Evolutionary conservation across 129 eudicot species (phyloP).

Genomic region (Gnaphalium uliginosum): DNA sequence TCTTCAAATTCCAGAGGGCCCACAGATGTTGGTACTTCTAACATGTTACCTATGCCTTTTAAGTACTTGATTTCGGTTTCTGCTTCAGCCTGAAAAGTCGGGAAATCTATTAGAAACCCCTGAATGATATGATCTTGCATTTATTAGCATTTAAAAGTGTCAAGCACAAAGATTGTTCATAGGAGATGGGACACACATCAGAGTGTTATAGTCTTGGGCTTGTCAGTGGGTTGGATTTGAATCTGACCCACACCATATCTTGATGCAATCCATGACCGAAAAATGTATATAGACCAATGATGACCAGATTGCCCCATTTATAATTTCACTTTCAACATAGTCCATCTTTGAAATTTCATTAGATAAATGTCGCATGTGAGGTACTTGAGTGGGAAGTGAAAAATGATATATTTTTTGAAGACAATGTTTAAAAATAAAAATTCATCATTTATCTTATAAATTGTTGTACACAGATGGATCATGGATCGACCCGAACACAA

Average conservation of each 20-base stretch:
- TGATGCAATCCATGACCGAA: no score
- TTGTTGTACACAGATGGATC: not conserved
- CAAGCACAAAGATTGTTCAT: not conserved
- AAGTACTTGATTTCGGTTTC: constrained; percentile 52
- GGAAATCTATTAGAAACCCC: constrained; percentile 1
- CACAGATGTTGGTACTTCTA: constrained; percentile 24
- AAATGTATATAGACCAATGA: not conserved
- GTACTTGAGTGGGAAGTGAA: no score
- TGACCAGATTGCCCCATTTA: not conserved
- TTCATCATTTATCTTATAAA: not conserved
- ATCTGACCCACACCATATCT: not conserved
- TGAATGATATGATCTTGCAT: not conserved
- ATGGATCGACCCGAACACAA: not conserved
- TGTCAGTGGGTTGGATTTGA: not conserved
- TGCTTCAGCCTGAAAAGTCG: constrained; percentile 47
- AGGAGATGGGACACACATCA: not conserved
- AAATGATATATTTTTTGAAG: no score
- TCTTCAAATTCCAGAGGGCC: constrained; percentile 15
- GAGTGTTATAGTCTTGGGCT: not conserved
- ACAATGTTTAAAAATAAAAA: not conserved
- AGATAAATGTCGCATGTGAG: no score
- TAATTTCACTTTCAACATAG: not conserved
- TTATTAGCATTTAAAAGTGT: not conserved
- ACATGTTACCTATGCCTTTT: constrained; percentile 31
- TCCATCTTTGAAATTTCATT: not conserved